phyloP scores from a whole-genome alignment of 108 stramenopile genomes.

The Conticribra guillardii region DNA sequence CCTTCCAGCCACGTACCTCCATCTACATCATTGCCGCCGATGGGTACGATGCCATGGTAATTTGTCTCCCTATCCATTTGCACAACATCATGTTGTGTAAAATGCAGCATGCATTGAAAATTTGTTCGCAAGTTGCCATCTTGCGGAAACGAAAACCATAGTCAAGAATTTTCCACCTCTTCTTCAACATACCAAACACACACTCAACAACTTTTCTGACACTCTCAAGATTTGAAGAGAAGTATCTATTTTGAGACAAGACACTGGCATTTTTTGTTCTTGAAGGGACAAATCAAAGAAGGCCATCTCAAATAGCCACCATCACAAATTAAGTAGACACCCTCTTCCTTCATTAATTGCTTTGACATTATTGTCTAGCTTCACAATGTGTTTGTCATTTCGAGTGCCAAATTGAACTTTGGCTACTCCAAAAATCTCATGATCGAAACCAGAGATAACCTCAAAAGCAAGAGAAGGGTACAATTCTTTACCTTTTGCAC shows the following conservation, averaged over 20 bases:
- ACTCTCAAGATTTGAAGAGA: constrained; percentile 40
- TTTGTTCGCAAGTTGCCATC: constrained; percentile 7
- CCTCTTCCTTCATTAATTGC: constrained; percentile 3
- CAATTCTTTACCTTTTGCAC: constrained; percentile 27
- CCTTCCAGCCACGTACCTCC: background rate
- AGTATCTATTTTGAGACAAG: background rate
- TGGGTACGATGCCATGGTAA: background rate
- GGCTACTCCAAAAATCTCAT: constrained; percentile 6
- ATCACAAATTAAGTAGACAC: constrained; percentile 49
- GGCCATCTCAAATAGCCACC: constrained; percentile 50
- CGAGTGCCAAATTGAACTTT: constrained; percentile 10
- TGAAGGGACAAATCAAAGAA: constrained; percentile 28
- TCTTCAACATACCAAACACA: constrained; percentile 27
- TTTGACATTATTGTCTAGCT: background rate
- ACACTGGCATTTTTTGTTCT: background rate
- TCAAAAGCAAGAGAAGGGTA: constrained; percentile 42
- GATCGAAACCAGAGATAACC: constrained; percentile 10
- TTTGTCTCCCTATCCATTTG: background rate
- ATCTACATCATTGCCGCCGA: background rate
- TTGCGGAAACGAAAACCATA: constrained; percentile 7
- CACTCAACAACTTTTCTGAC: constrained; percentile 60
- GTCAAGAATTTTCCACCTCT: constrained; percentile 24
- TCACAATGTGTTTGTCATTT: constrained; percentile 26
- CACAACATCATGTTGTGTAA: constrained; percentile 32
- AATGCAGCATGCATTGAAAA: constrained; percentile 29